Percentiles rank a stretch among this genome's conserved stretches.
These are phyloP conservation scores for Metarhizium rileyi DNA, from an alignment of 2,329 filamentous ascomycete species.

Conservation along the genomic window DNA sequence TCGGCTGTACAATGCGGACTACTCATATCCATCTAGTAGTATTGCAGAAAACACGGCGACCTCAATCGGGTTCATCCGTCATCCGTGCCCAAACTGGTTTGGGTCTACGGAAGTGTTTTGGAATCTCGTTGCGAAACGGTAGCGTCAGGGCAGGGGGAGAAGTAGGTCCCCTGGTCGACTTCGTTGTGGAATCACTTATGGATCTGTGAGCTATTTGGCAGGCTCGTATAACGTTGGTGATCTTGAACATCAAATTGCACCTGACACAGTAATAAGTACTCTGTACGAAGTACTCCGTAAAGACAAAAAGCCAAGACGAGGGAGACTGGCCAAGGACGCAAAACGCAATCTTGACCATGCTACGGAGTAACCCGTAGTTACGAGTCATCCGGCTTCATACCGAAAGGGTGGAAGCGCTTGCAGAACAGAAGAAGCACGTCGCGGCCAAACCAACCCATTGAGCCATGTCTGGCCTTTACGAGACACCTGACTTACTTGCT, in stretches of 20 bases:
- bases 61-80: too few species aligned
- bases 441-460: not conserved
- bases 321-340: not conserved
- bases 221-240: not conserved
- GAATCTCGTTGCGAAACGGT: not conserved
- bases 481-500: too few species aligned
- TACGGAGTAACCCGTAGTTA: not conserved
- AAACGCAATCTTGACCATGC: not conserved
- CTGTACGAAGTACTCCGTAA: not conserved
- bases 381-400: not conserved
- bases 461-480: too few species aligned
- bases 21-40: too few species aligned
- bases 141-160: too few species aligned
- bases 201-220: not conserved
- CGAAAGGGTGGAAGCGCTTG: not conserved
- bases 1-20: too few species aligned
- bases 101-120: not conserved
- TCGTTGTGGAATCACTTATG: not conserved
- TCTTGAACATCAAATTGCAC: not conserved
- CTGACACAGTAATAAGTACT: not conserved
- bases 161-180: not conserved
- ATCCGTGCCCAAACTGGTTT: not conserved
- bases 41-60: not conserved
- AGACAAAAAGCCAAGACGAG: not conserved
- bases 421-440: not conserved